Conservation (phyloP, 805 yeast species). For the Diddensiella santjacobensis region DNA sequence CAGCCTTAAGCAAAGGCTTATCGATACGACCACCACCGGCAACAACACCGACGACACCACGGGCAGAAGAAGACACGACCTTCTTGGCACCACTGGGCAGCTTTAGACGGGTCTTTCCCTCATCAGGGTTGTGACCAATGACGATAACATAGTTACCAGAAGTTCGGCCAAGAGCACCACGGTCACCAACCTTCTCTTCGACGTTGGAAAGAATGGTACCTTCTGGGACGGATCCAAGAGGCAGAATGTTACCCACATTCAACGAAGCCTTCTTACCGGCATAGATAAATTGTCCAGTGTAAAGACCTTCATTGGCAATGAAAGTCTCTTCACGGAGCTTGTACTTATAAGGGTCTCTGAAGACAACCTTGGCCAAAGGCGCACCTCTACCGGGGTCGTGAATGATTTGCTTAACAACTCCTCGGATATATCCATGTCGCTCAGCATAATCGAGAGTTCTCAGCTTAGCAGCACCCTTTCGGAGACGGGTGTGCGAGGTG, state of each 20-base stretch:
- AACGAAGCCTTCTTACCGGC: constrained; percentile 98
- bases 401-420: constrained; percentile 96
- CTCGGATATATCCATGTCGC: constrained; percentile 99
- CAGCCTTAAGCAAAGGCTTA: constrained; percentile 99
- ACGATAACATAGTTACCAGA: constrained; percentile 99
- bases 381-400: constrained; percentile 99
- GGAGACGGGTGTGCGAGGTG: constrained; percentile 99
- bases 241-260: constrained; percentile 90
- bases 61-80: constrained; percentile 89
- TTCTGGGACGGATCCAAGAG: constrained; percentile 96
- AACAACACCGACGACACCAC: constrained; percentile 99
- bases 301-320: constrained; percentile 99
- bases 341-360: constrained; percentile 99
- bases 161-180: constrained; percentile 99
- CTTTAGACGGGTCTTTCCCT: constrained; percentile 98
- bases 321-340: constrained; percentile 97
- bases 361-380: constrained; percentile 97
- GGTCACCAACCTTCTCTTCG: constrained; percentile 98
- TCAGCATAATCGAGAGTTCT: constrained; percentile 99
- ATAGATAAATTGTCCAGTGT: constrained; percentile 98
- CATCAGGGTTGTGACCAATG: constrained; percentile 99
- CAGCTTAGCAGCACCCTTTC: constrained; percentile 99
- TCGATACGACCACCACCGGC: constrained; percentile 99
- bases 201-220: constrained; percentile 99
- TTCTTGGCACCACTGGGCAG: constrained; percentile 99